phyloP scores from a whole-genome alignment of 2,329 filamentous ascomycete genomes.

The Dichotomopilus funicola region DNA sequence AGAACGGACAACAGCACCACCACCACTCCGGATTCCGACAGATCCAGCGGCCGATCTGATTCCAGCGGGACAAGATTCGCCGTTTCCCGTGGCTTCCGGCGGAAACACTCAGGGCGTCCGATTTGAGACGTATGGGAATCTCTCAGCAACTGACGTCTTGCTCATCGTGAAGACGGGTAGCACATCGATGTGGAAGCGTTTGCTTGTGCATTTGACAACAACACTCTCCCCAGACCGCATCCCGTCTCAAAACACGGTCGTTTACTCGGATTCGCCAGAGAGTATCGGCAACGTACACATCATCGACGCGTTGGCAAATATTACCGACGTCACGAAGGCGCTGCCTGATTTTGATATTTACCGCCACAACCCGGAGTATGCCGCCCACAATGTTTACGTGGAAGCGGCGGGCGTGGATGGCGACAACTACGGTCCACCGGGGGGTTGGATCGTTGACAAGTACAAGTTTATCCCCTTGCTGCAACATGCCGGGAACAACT shows the following conservation, averaged over 20 bases:
- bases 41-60: neutral
- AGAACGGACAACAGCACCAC: neutral
- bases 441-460: conserved; percentile 16
- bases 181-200: conserved; percentile 15
- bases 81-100: neutral
- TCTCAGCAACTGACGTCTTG: conserved; percentile 8
- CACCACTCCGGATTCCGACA: neutral
- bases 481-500: conserved; percentile 12
- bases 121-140: neutral
- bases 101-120: neutral
- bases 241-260: conserved; percentile 2
- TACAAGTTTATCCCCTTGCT: conserved; percentile 15
- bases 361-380: conserved; percentile 11
- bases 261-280: conserved; percentile 10
- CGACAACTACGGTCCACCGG: conserved; percentile 13
- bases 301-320: conserved; percentile 12
- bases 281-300: conserved; percentile 9
- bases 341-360: conserved; percentile 12
- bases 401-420: conserved; percentile 11
- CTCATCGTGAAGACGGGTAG: conserved; percentile 14
- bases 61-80: neutral
- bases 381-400: conserved; percentile 10
- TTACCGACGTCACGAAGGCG: neutral
- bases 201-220: conserved; percentile 12
- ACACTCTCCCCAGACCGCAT: conserved; percentile 9